phyloP scores from a whole-genome alignment of 371 early-diverging fungal genomes.

The Mortierella sp. region DNA sequence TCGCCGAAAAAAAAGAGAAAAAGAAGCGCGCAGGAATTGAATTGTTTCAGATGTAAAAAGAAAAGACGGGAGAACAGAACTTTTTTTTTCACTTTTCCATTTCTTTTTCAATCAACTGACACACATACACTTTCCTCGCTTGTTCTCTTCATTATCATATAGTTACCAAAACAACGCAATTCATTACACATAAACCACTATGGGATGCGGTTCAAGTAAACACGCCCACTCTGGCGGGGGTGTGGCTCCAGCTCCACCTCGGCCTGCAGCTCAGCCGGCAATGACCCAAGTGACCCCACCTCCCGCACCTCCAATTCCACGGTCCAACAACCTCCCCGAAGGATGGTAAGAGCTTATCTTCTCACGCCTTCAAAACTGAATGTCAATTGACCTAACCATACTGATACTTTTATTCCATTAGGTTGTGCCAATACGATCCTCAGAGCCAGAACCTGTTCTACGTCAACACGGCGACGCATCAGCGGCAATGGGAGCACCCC shows the following conservation, averaged over 20 bases:
- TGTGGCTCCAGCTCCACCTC: not conserved
- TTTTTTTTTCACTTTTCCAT: not conserved
- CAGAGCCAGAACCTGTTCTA: conserved; percentile 30
- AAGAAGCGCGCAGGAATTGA: not conserved
- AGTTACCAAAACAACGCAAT: no score
- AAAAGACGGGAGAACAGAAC: not conserved
- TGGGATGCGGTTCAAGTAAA: not conserved
- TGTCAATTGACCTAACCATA: no score
- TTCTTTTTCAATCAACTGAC: not conserved
- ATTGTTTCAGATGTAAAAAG: not conserved
- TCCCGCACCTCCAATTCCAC: not conserved
- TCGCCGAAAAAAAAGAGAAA: no score
- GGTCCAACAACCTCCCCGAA: not conserved
- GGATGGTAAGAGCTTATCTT: not conserved
- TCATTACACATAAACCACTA: not conserved
- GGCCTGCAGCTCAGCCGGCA: no score
- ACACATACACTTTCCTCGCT: no score
- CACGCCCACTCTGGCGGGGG: not conserved
- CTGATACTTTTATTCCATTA: no score
- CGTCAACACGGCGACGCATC: conserved; percentile 26
- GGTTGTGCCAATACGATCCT: conserved; percentile 38
- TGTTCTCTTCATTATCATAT: no score
- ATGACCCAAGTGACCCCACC: not conserved
- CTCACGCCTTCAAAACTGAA: no score
- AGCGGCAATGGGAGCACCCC: conserved; percentile 43